Evolutionary conservation across 2,329 filamentous ascomycete genomes (phyloP).

Genomic region (Dothideomycetidae sp.): DNA sequence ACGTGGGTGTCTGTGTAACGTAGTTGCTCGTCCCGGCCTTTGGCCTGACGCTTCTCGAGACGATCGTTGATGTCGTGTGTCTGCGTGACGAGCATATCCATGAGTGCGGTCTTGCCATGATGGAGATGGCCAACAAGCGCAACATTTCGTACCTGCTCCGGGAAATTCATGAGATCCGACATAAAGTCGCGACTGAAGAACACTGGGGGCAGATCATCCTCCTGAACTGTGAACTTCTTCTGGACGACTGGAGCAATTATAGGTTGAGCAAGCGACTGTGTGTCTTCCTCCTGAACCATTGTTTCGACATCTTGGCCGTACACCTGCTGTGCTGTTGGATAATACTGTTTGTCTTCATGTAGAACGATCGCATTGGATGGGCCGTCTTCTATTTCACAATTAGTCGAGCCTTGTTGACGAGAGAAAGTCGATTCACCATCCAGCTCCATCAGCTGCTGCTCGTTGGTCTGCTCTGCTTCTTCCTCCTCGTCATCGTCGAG

Average conservation of each 20-base stretch:
- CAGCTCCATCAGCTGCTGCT: constrained; percentile 85
- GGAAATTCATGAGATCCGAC: constrained; percentile 91
- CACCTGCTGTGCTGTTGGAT: constrained; percentile 91
- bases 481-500: constrained; percentile 57
- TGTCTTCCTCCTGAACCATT: constrained; percentile 91
- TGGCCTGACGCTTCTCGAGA: constrained; percentile 67
- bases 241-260: constrained; percentile 87
- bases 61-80: constrained; percentile 76
- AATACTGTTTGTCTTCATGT: constrained; percentile 99
- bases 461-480: constrained; percentile 38
- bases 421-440: constrained; percentile 62
- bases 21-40: constrained; percentile 73
- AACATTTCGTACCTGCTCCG: constrained; percentile 85
- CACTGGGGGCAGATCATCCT: constrained; percentile 77
- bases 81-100: constrained; percentile 95
- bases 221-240: constrained; percentile 92
- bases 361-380: constrained; percentile 94
- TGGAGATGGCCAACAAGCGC: constrained; percentile 86
- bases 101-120: constrained; percentile 93
- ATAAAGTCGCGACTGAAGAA: constrained; percentile 83
- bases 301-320: constrained; percentile 93
- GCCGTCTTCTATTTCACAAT: constrained; percentile 53
- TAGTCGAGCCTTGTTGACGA: constrained; percentile 1
- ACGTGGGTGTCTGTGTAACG: constrained; percentile 89
- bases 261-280: constrained; percentile 78